A percentile compares a stretch with the other conserved stretches of the same genome.
Evolutionary conservation across 306 rosid genomes (phyloP).

Genomic region (Ziziphus jujuba): DNA sequence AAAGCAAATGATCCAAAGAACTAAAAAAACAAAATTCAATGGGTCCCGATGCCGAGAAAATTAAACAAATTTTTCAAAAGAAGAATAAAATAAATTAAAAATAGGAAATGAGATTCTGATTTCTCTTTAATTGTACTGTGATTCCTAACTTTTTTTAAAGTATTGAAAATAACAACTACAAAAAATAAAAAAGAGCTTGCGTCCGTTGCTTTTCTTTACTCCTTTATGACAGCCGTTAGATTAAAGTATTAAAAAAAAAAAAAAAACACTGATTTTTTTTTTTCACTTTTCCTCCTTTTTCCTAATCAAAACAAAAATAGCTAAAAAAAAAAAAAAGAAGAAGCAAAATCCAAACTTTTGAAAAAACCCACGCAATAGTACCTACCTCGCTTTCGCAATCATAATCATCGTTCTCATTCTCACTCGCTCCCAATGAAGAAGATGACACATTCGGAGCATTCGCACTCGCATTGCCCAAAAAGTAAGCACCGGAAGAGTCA

Average conservation of each 20-base stretch:
- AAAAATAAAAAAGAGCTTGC: background rate
- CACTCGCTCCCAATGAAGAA: slow-evolving; percentile 48
- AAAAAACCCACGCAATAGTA: slow-evolving; percentile 7
- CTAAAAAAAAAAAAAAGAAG: background rate
- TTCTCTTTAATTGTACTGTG: background rate
- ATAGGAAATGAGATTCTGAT: background rate
- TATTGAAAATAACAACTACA: background rate
- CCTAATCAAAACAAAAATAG: slow-evolving; percentile 23
- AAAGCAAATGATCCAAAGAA: background rate
- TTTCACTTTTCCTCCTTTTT: background rate
- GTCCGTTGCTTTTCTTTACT: background rate
- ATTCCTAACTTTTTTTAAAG: background rate
- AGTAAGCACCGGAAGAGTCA: slow-evolving; percentile 32
- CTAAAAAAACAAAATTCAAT: background rate
- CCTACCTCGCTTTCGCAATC: slow-evolving; percentile 97
- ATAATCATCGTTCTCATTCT: slow-evolving; percentile 69
- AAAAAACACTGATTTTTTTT: background rate
- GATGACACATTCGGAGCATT: slow-evolving; percentile 47
- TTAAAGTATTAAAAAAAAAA: background rate
- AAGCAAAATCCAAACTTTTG: slow-evolving; percentile 12
- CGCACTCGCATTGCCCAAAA: slow-evolving; percentile 2
- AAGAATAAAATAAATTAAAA: background rate
- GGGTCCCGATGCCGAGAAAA: background rate
- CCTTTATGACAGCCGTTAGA: background rate
- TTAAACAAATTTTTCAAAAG: background rate